Percentiles rank a stretch among this genome's conserved stretches.
Conservation (phyloP, 148 eudicot genomes). For the Pouteria glomerata region DNA sequence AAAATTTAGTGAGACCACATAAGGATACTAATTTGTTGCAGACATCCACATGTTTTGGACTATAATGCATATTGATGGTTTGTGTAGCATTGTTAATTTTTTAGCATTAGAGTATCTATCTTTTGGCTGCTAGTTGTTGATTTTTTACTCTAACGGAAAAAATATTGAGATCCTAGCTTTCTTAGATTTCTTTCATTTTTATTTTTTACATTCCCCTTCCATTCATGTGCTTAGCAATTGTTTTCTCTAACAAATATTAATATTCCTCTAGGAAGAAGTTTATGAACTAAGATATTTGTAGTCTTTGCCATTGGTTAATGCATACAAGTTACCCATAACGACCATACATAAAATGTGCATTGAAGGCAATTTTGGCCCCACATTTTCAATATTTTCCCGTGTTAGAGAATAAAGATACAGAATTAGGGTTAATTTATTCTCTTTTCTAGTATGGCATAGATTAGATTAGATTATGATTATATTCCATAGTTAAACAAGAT, state of each 20-base stretch:
- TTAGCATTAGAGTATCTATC: neutral
- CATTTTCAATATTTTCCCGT: neutral
- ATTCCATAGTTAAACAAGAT: too few species aligned
- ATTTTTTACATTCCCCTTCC: neutral
- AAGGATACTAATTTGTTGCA: neutral
- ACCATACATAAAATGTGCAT: neutral
- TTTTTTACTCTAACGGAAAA: too few species aligned
- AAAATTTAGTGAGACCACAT: neutral
- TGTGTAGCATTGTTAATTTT: conserved; percentile 3
- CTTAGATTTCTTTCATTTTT: neutral
- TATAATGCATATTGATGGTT: neutral
- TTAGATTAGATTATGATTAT: too few species aligned
- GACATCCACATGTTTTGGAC: neutral
- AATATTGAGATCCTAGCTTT: too few species aligned
- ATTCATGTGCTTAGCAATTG: neutral
- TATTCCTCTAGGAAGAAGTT: neutral
- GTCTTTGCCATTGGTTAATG: neutral
- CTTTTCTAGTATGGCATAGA: too few species aligned
- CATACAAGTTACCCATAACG: neutral
- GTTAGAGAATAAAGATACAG: too few species aligned
- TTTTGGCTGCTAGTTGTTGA: neutral
- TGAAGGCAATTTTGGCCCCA: neutral
- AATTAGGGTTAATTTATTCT: too few species aligned
- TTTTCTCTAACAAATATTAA: neutral
- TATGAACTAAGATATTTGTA: neutral